A percentile compares a stretch with the other conserved stretches of the same genome.
Conservation (phyloP, 768 basidiomycete species). For the Calocybe cyanea region DNA sequence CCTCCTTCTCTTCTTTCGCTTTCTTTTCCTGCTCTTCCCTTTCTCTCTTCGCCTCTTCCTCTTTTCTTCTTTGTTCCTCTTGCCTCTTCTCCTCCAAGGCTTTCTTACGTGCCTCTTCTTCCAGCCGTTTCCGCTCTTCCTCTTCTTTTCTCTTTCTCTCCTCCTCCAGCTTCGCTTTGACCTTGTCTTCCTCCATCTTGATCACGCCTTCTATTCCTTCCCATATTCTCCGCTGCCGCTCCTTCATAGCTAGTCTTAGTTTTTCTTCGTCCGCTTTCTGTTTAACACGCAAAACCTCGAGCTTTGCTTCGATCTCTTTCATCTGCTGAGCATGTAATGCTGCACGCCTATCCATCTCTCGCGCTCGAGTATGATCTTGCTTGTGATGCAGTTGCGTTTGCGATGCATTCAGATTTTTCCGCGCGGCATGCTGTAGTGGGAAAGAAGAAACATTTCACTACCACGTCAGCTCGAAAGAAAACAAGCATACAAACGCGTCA, state of each 20-base stretch:
- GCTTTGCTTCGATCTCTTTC: slow-evolving; percentile 43
- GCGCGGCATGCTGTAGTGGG: slow-evolving; percentile 37
- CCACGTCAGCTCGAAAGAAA: neutral
- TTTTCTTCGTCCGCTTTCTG: slow-evolving; percentile 44
- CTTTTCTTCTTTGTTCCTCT: slow-evolving; percentile 47
- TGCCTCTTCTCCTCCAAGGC: slow-evolving; percentile 38
- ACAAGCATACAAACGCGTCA: slow-evolving; percentile 45
- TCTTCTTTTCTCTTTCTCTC: slow-evolving; percentile 51
- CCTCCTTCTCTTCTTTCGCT: slow-evolving; percentile 37
- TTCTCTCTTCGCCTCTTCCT: slow-evolving; percentile 36
- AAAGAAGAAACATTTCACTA: neutral
- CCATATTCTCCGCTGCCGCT: slow-evolving; percentile 51
- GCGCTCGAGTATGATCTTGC: slow-evolving; percentile 39
- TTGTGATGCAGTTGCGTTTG: slow-evolving; percentile 34
- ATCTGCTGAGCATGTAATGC: slow-evolving; percentile 45
- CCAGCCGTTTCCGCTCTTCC: slow-evolving; percentile 40
- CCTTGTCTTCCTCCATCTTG: slow-evolving; percentile 58
- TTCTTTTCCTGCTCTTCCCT: slow-evolving; percentile 37
- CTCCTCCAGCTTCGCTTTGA: slow-evolving; percentile 46
- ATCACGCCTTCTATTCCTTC: slow-evolving; percentile 62
- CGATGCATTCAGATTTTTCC: slow-evolving; percentile 33
- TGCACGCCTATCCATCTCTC: slow-evolving; percentile 32
- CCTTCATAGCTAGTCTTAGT: slow-evolving; percentile 44
- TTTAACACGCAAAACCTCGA: slow-evolving; percentile 39
- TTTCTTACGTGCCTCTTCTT: slow-evolving; percentile 42